Evolutionary conservation across 805 yeast species (phyloP), one percentile per base, ranked within the genome.

Genomic region (Barnettozyma siamensis): DNA sequence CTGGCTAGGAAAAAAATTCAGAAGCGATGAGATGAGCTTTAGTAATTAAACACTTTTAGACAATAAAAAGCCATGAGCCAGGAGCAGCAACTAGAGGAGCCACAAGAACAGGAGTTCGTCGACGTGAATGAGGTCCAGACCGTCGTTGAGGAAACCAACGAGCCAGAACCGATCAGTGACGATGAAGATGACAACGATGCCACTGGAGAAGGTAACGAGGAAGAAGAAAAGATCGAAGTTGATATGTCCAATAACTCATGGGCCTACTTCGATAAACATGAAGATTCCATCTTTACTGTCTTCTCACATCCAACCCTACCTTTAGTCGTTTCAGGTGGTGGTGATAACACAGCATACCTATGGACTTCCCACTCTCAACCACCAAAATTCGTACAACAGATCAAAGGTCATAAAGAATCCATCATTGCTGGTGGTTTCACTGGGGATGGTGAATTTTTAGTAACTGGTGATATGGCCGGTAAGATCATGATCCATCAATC

Each of bases 391-490:
- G 89, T 88, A 2, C 80, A 84, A 31, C 80, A 84, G 53, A 66
- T 93, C 44, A 67, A 68, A 39, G 95, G 91, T 17, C 95, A 87
- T 64, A 81, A 81, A 31, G 99, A 93, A 61, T 83, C 95, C 26
- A 93, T 93, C 3, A 75, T 88, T 38, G 70, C 87, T 7, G 89
- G 93, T 38, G 88, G 80, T 0, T 93, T 93, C 63, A 80, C 95
- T 1, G 63, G 69, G 29, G 93, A 87, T 55, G 99, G 98, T 20
- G 72, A 77, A 34, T 88, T 69, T 55, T 68, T 86, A 33, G 72
- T 93, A 11, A 83, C 96, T 6, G 98, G 91, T 31, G 99, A 94
- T 64, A 93, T 93, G 99, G 80, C 80, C 41, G 98, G 99, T 40
- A 78, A 78, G 53, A 70, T 91, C 24, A 71, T 85, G 51, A 77